Percentiles rank a stretch among this genome's conserved stretches.
phyloP scores from a whole-genome alignment of 192 early-diverging fungal genomes.

The Coemansia sp. region DNA sequence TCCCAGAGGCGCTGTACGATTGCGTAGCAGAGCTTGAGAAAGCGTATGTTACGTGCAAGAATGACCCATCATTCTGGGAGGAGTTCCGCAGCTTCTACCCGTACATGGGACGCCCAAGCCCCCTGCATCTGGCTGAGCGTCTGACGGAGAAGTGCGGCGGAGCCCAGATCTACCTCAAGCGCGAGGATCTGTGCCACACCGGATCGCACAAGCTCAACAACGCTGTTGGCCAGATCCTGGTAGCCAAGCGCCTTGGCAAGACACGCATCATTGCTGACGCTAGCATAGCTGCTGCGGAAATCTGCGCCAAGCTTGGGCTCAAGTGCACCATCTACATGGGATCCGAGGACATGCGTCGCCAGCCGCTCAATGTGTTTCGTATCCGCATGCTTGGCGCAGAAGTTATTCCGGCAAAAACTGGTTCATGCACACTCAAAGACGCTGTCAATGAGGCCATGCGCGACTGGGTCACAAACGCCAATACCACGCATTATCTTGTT shows the following conservation, averaged over 20 bases:
- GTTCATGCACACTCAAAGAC: conserved; percentile 90
- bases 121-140: conserved; percentile 83
- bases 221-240: conserved; percentile 89
- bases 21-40: conserved; percentile 88
- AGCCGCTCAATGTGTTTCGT: conserved; percentile 94
- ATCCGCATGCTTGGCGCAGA: conserved; percentile 92
- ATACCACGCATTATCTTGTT: conserved; percentile 92
- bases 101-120: conserved; percentile 91
- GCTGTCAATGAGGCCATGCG: conserved; percentile 99
- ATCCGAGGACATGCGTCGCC: conserved; percentile 89
- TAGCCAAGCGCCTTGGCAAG: conserved; percentile 95
- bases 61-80: conserved; percentile 90
- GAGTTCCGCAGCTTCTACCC: conserved; percentile 89
- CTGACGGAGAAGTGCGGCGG: conserved; percentile 77
- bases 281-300: conserved; percentile 95
- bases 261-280: conserved; percentile 88
- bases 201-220: conserved; percentile 99
- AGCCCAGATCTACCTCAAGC: conserved; percentile 95
- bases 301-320: conserved; percentile 96
- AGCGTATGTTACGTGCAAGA: conserved; percentile 76
- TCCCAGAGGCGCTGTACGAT: conserved; percentile 95
- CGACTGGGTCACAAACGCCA: conserved; percentile 97
- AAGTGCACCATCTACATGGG: conserved; percentile 99
- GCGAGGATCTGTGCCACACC: conserved; percentile 98
- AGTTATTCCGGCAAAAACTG: conserved; percentile 80